phyloP scores from a whole-genome alignment of 257 asterid genomes.

The Plantago major region DNA sequence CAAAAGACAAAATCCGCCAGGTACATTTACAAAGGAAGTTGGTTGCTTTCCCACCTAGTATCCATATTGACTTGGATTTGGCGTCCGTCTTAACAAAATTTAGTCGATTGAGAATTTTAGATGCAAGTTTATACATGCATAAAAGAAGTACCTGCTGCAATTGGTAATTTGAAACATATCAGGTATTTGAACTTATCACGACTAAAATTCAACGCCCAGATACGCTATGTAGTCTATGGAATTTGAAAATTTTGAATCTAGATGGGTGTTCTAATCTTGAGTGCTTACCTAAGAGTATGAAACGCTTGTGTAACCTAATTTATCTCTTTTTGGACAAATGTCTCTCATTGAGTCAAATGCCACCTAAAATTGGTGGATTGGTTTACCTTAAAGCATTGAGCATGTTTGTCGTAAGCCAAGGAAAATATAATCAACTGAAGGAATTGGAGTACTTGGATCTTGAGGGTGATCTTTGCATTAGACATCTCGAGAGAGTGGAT shows the following conservation, averaged over 20 bases:
- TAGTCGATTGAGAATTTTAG: slow-evolving; percentile 13
- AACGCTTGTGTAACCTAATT: too few species aligned
- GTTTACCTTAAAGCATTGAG: too few species aligned
- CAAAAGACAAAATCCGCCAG: slow-evolving; percentile 16
- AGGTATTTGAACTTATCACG: slow-evolving; percentile 22
- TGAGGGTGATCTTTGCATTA: too few species aligned
- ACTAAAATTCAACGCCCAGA: slow-evolving; percentile 17
- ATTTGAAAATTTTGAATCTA: slow-evolving; percentile 28
- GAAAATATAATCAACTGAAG: too few species aligned
- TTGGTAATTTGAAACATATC: slow-evolving; percentile 26
- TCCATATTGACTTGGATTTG: slow-evolving; percentile 5
- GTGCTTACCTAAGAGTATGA: too few species aligned
- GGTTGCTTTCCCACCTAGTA: slow-evolving; percentile 19
- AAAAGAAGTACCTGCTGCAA: slow-evolving; percentile 4
- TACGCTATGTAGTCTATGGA: slow-evolving; percentile 28
- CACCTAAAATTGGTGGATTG: too few species aligned
- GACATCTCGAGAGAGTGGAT: too few species aligned
- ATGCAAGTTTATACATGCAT: background rate
- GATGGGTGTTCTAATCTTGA: slow-evolving; percentile 8
- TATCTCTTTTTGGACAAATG: too few species aligned
- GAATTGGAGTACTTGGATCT: too few species aligned
- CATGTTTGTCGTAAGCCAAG: too few species aligned
- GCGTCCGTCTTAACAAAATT: slow-evolving; percentile 1
- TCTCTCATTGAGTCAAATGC: too few species aligned
- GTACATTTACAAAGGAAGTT: background rate